These are phyloP conservation scores for Annulohypoxylon truncatum DNA, from an alignment of 2,329 filamentous ascomycete species.

Conservation along the genomic window DNA sequence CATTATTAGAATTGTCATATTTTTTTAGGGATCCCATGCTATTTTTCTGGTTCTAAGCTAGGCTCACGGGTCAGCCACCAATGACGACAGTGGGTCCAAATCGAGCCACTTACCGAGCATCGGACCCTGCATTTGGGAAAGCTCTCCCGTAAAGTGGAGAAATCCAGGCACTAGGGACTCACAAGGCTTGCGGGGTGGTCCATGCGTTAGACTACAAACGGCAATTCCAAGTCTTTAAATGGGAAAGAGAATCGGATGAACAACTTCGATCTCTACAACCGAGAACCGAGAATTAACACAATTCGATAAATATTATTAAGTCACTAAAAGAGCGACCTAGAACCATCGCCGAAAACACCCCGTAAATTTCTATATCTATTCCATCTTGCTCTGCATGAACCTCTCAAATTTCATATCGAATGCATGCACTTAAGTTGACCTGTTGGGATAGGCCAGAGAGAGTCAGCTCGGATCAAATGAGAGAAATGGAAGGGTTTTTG, in stretches of 20 bases:
- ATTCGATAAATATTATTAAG: not conserved
- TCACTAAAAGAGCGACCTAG: not conserved
- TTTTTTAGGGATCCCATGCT: constrained; percentile 38
- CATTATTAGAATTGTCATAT: constrained; percentile 28
- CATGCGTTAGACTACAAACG: constrained; percentile 24
- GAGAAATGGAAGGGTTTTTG: no score
- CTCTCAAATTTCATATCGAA: no score
- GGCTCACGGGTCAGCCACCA: constrained; percentile 35
- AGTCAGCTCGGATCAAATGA: no score
- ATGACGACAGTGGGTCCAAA: constrained; percentile 42
- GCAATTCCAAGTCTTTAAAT: constrained; percentile 2
- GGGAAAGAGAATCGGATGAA: not conserved
- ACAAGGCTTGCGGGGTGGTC: constrained; percentile 28
- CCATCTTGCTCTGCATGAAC: no score
- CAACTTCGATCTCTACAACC: not conserved
- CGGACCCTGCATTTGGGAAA: constrained; percentile 43
- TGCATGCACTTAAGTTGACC: no score
- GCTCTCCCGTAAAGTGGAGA: constrained; percentile 33
- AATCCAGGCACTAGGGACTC: constrained; percentile 13
- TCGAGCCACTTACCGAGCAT: constrained; percentile 40
- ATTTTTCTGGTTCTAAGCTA: constrained; percentile 26
- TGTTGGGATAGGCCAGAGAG: no score
- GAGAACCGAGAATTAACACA: not conserved
- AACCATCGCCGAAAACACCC: not conserved
- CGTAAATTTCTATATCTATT: not conserved